Percentiles rank a stretch among this genome's conserved stretches.
Conservation (phyloP, 1,284 basidiomycete genomes). For the Xerocomus amazonicus region DNA sequence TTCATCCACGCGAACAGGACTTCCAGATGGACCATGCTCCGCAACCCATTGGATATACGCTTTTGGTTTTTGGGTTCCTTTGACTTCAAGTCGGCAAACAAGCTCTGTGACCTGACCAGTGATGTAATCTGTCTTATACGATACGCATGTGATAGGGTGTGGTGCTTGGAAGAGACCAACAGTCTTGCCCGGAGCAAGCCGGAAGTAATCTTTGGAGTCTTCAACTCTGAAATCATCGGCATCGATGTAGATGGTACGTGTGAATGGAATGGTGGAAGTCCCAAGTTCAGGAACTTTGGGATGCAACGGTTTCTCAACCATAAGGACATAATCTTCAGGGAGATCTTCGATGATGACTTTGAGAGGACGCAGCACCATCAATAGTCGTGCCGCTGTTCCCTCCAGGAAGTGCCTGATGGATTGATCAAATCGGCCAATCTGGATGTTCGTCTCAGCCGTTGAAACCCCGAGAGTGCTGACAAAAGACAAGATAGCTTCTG, state of each 20-base stretch:
- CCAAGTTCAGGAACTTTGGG: conserved; percentile 93
- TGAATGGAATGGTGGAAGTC: conserved; percentile 81
- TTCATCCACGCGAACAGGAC: conserved; percentile 85
- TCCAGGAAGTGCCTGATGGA: conserved; percentile 89
- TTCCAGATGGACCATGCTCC: conserved; percentile 72
- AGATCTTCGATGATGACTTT: conserved; percentile 92
- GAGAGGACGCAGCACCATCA: conserved; percentile 91
- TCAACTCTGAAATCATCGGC: conserved; percentile 89
- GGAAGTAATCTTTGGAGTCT: conserved; percentile 96
- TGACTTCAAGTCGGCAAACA: conserved; percentile 75
- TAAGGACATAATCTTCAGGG: conserved; percentile 78
- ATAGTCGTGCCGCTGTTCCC: conserved; percentile 80
- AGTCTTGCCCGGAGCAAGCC: conserved; percentile 94
- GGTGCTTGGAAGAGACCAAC: conserved; percentile 98
- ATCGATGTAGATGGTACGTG: conserved; percentile 91
- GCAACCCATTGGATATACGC: conserved; percentile 99
- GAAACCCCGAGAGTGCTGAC: conserved; percentile 93
- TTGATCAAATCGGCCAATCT: conserved; percentile 89
- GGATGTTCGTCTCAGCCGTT: conserved; percentile 81
- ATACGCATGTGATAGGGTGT: conserved; percentile 90
- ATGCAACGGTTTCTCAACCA: conserved; percentile 91
- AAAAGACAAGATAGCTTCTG: conserved; percentile 92
- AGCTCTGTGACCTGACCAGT: conserved; percentile 80
- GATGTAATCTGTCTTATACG: conserved; percentile 72
- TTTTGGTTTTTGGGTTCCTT: conserved; percentile 79